These are phyloP conservation scores for Phytopythium cucurbitacearum DNA, from an alignment of 352 stramenopile species.

Conservation along the genomic window DNA sequence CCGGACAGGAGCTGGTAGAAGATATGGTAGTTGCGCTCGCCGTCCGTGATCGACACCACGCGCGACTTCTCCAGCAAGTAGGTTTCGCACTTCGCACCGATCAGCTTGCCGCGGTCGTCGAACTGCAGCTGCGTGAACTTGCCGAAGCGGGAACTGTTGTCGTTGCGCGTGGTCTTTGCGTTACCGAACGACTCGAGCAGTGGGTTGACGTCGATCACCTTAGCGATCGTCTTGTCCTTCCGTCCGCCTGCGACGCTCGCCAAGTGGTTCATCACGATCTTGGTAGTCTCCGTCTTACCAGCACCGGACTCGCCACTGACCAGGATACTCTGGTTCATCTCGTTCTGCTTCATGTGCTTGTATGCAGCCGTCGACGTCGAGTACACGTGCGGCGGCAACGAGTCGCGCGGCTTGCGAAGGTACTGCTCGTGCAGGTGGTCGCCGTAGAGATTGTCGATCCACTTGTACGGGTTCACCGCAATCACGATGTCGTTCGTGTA, in stretches of 20 bases:
- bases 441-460: constrained; percentile 90
- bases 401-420: constrained; percentile 60
- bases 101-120: constrained; percentile 65
- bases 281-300: constrained; percentile 97
- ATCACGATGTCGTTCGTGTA: constrained; percentile 98
- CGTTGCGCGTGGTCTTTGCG: constrained; percentile 92
- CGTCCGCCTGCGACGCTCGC: constrained; percentile 76
- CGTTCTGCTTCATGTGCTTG: constrained; percentile 75
- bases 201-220: constrained; percentile 90
- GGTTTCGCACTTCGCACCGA: constrained; percentile 88
- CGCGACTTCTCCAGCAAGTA: constrained; percentile 96
- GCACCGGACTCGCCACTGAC: constrained; percentile 86
- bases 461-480: constrained; percentile 97
- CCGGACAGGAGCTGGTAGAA: constrained; percentile 94
- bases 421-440: constrained; percentile 86
- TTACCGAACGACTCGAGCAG: constrained; percentile 94
- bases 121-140: constrained; percentile 92
- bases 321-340: constrained; percentile 86
- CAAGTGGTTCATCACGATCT: constrained; percentile 91
- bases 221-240: constrained; percentile 87
- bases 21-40: constrained; percentile 97
- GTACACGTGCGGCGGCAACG: constrained; percentile 77
- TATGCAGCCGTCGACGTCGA: constrained; percentile 82
- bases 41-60: constrained; percentile 93
- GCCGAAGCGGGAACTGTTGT: constrained; percentile 90